Evolutionary conservation across 345 rosid species (phyloP).

Genomic region (Euphorbia pulcherrima): DNA sequence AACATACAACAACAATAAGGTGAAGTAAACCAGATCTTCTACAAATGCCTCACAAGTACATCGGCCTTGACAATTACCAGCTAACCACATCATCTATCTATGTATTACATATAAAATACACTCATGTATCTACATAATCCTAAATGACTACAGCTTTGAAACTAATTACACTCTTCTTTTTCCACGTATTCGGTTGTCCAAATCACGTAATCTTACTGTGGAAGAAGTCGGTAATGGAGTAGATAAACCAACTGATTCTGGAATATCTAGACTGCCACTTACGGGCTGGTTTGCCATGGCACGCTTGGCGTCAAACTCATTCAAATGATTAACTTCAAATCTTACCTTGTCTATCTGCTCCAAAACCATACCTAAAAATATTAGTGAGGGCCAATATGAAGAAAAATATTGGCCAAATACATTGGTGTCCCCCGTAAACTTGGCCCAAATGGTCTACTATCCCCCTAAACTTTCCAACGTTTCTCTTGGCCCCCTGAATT

Average conservation of each 20-base stretch:
- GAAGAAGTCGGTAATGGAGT: slow-evolving; percentile 46
- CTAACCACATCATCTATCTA: background rate
- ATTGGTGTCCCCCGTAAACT: too few species aligned
- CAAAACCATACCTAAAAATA: slow-evolving; percentile 14
- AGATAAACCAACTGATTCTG: slow-evolving; percentile 76
- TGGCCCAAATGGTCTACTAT: too few species aligned
- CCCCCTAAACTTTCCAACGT: too few species aligned
- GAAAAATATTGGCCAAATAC: slow-evolving; percentile 6
- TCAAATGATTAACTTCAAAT: slow-evolving; percentile 43
- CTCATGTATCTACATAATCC: slow-evolving; percentile 4
- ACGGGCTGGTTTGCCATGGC: slow-evolving; percentile 39
- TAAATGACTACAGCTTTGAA: background rate
- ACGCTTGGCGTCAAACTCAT: slow-evolving; percentile 42
- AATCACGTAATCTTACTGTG: slow-evolving; percentile 49
- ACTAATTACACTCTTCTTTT: slow-evolving; percentile 25
- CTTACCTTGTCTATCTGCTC: slow-evolving; percentile 65
- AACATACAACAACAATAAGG: background rate
- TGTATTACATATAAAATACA: background rate
- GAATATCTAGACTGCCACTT: slow-evolving; percentile 70
- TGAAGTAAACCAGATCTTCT: background rate
- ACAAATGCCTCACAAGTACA: background rate
- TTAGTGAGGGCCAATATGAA: background rate
- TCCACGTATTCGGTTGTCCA: slow-evolving; percentile 23
- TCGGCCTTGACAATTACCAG: background rate
- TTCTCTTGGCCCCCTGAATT: too few species aligned